These are phyloP conservation scores for Drechslera avenae DNA, from an alignment of 2,329 filamentous ascomycete genomes.

Conservation along the genomic window DNA sequence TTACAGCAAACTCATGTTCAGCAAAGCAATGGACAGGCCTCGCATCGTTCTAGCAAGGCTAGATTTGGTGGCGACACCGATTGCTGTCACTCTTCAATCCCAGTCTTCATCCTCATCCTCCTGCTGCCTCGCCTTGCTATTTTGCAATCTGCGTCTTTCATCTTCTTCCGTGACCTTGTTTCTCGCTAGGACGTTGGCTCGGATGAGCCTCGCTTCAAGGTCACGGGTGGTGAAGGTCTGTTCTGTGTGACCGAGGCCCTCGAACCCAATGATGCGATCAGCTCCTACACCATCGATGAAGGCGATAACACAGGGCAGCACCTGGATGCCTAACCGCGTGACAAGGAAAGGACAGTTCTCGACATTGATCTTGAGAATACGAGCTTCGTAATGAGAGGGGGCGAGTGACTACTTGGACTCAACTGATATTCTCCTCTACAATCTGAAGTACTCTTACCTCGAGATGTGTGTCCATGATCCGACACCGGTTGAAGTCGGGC, in stretches of 20 bases:
- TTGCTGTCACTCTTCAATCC: slow-evolving; percentile 44
- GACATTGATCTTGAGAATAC: slow-evolving; percentile 63
- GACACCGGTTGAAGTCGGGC: slow-evolving; percentile 66
- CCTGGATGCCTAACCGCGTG: slow-evolving; percentile 62
- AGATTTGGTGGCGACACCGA: not conserved
- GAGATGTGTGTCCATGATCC: slow-evolving; percentile 66
- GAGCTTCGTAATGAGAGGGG: slow-evolving; percentile 63
- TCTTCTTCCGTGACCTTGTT: slow-evolving; percentile 58
- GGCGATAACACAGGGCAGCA: slow-evolving; percentile 63
- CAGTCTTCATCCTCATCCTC: slow-evolving; percentile 59
- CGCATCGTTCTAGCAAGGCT: not conserved
- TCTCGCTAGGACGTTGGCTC: slow-evolving; percentile 58
- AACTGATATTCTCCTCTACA: not conserved
- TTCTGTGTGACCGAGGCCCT: slow-evolving; percentile 59
- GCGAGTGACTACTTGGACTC: slow-evolving; percentile 52
- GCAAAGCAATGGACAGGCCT: not conserved
- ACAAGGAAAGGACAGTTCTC: slow-evolving; percentile 65
- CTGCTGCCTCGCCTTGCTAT: slow-evolving; percentile 38
- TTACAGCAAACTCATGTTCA: not conserved
- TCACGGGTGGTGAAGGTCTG: slow-evolving; percentile 62
- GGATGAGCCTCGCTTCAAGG: slow-evolving; percentile 58
- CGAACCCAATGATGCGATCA: slow-evolving; percentile 64
- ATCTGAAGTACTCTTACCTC: slow-evolving; percentile 39
- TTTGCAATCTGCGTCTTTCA: slow-evolving; percentile 33
- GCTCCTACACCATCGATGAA: slow-evolving; percentile 62